Conservation (phyloP, 2,329 filamentous ascomycete species). For the Ceratocystis papillata region DNA sequence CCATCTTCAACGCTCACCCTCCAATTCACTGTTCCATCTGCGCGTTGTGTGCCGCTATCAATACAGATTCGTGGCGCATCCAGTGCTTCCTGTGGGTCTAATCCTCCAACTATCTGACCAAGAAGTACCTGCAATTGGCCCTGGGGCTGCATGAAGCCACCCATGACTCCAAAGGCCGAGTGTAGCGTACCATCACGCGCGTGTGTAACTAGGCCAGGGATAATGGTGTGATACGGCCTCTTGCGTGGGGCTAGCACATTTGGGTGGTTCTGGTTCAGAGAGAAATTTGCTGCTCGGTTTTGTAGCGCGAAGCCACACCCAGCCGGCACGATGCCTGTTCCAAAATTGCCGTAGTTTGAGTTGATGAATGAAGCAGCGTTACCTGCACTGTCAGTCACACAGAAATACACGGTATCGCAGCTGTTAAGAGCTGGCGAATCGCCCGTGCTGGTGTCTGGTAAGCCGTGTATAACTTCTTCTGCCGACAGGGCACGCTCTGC, state of each 20-base stretch:
- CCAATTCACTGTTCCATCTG: slow-evolving; percentile 46
- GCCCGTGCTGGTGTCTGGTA: slow-evolving; percentile 34
- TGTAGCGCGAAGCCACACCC: slow-evolving; percentile 90
- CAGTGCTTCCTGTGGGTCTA: slow-evolving; percentile 76
- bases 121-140: slow-evolving; percentile 88
- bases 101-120: slow-evolving; percentile 72
- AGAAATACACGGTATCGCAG: slow-evolving; percentile 92
- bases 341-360: slow-evolving; percentile 84
- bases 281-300: slow-evolving; percentile 84
- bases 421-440: slow-evolving; percentile 64
- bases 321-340: slow-evolving; percentile 71
- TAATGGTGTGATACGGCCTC: slow-evolving; percentile 94
- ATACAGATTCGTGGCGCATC: slow-evolving; percentile 90
- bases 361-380: slow-evolving; percentile 97
- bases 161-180: slow-evolving; percentile 91
- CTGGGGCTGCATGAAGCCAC: slow-evolving; percentile 96
- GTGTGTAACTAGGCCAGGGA: slow-evolving; percentile 82
- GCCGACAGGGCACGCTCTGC: slow-evolving; percentile 54
- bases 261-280: slow-evolving; percentile 58
- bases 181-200: slow-evolving; percentile 61
- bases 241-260: slow-evolving; percentile 74
- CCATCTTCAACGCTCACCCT: slow-evolving; percentile 75
- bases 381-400: slow-evolving; percentile 65
- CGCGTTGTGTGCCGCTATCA: slow-evolving; percentile 57
- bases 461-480: slow-evolving; percentile 52